phyloP scores from a whole-genome alignment of 2,329 filamentous ascomycete species.

The Tolypocladium ovalisporum region DNA sequence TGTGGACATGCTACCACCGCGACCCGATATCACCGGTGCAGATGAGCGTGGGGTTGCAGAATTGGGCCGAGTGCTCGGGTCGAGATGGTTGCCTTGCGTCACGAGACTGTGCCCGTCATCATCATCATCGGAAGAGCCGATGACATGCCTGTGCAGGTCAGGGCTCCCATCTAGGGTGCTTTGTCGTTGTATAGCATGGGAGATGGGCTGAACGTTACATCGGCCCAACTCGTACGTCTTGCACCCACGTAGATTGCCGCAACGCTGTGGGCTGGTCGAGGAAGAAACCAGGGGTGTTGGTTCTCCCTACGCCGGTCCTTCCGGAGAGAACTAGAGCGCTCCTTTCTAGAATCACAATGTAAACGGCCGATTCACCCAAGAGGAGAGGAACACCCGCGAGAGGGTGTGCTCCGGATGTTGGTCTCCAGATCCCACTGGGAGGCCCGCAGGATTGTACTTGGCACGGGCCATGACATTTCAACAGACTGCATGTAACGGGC shows the following conservation, averaged over 20 bases:
- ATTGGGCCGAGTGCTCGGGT: slow-evolving; percentile 42
- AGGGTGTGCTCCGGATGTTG: no score
- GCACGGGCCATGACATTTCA: not conserved
- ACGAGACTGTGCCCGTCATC: slow-evolving; percentile 53
- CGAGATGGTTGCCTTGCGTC: slow-evolving; percentile 49
- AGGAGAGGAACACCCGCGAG: slow-evolving; percentile 40
- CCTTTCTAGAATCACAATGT: slow-evolving; percentile 41
- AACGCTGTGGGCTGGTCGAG: slow-evolving; percentile 47
- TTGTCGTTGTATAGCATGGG: slow-evolving; percentile 11
- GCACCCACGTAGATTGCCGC: slow-evolving; percentile 35
- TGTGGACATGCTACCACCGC: slow-evolving; percentile 40
- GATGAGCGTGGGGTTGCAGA: slow-evolving; percentile 56
- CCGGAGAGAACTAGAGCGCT: slow-evolving; percentile 38
- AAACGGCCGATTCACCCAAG: slow-evolving; percentile 54
- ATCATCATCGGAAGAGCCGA: slow-evolving; percentile 51
- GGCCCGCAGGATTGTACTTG: no score
- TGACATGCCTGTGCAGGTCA: slow-evolving; percentile 38
- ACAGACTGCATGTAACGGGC: not conserved
- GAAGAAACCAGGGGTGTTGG: slow-evolving; percentile 59
- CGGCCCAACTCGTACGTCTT: no score
- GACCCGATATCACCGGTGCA: slow-evolving; percentile 47
- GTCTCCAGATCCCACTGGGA: no score
- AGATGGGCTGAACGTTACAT: not conserved
- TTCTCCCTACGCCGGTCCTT: slow-evolving; percentile 46
- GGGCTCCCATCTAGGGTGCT: not conserved